phyloP scores from a whole-genome alignment of 116 monocot genomes.

The Phalaenopsis hybrid region DNA sequence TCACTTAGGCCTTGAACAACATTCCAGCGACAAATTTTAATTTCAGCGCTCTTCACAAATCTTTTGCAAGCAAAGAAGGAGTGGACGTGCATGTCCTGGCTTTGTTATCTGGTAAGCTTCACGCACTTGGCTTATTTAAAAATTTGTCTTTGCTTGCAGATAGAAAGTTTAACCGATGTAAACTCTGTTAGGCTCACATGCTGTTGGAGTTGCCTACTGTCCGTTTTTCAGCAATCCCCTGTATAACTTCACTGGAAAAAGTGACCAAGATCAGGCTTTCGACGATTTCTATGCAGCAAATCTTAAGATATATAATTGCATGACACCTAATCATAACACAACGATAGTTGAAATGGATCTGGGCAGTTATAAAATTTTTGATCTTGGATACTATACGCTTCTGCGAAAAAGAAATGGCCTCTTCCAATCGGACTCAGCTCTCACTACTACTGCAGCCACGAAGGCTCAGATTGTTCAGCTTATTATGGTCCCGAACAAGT shows the following conservation, averaged over 20 bases:
- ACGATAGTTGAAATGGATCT: conserved; percentile 82
- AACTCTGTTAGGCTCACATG: conserved; percentile 54
- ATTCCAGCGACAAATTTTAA: conserved; percentile 62
- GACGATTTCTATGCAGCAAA: conserved; percentile 53
- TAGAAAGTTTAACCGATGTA: background rate
- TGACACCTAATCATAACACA: background rate
- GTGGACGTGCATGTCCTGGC: conserved; percentile 62
- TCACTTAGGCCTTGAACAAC: conserved; percentile 32
- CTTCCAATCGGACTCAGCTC: conserved; percentile 68
- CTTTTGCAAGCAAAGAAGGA: conserved; percentile 62
- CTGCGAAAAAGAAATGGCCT: conserved; percentile 68
- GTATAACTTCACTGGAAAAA: conserved; percentile 75
- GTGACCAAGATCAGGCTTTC: conserved; percentile 63
- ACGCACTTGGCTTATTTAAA: background rate
- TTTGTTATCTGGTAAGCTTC: conserved; percentile 50
- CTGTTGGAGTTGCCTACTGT: conserved; percentile 76
- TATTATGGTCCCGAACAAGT: conserved; percentile 14
- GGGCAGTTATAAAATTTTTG: conserved; percentile 72
- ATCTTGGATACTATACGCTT: conserved; percentile 60
- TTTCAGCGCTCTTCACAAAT: conserved; percentile 36
- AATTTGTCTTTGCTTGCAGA: background rate
- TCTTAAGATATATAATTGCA: conserved; percentile 25
- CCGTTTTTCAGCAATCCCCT: conserved; percentile 54
- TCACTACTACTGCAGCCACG: conserved; percentile 31
- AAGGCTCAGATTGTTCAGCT: conserved; percentile 32